These are phyloP conservation scores for Epichloe brachyelytri DNA, from an alignment of 2,329 filamentous ascomycete genomes.

Conservation along the genomic window DNA sequence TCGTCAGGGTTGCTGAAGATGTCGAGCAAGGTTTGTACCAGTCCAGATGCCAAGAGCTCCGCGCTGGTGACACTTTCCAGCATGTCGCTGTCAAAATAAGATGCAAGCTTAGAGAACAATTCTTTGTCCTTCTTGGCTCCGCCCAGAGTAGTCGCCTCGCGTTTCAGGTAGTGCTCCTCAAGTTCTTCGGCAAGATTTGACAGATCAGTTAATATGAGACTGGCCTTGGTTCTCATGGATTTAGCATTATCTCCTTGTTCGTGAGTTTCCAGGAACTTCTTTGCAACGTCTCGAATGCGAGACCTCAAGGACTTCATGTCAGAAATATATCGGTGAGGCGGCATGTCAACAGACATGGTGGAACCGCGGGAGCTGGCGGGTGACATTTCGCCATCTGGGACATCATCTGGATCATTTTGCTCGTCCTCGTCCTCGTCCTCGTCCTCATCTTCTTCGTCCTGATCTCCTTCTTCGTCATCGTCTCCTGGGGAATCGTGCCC, in stretches of 20 bases:
- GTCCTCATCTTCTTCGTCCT: slow-evolving; percentile 32
- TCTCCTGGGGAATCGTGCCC: slow-evolving; percentile 26
- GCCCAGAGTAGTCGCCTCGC: slow-evolving; percentile 31
- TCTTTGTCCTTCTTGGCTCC: slow-evolving; percentile 35
- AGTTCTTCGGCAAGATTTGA: slow-evolving; percentile 61
- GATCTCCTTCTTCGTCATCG: slow-evolving; percentile 36
- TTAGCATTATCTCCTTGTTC: slow-evolving; percentile 62
- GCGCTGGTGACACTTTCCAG: slow-evolving; percentile 91
- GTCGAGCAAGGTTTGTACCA: slow-evolving; percentile 72
- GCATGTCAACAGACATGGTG: slow-evolving; percentile 49
- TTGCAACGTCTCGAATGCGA: slow-evolving; percentile 63
- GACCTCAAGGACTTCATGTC: slow-evolving; percentile 44
- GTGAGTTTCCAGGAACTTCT: slow-evolving; percentile 71
- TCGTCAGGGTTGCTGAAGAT: slow-evolving; percentile 65
- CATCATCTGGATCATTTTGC: slow-evolving; percentile 36
- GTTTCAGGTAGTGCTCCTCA: slow-evolving; percentile 52
- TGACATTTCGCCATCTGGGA: slow-evolving; percentile 44
- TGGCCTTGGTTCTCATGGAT: slow-evolving; percentile 66
- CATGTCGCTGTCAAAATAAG: slow-evolving; percentile 79
- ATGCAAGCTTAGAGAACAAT: slow-evolving; percentile 64
- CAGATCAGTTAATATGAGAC: slow-evolving; percentile 60
- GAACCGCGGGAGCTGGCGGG: slow-evolving; percentile 53
- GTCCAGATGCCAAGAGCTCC: slow-evolving; percentile 78
- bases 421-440: slow-evolving; percentile 40
- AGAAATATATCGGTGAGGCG: slow-evolving; percentile 33